Percentiles rank a stretch among this genome's conserved stretches.
These are phyloP conservation scores for Castanea mollissima DNA, from an alignment of 306 rosid genomes.

Conservation along the genomic window DNA sequence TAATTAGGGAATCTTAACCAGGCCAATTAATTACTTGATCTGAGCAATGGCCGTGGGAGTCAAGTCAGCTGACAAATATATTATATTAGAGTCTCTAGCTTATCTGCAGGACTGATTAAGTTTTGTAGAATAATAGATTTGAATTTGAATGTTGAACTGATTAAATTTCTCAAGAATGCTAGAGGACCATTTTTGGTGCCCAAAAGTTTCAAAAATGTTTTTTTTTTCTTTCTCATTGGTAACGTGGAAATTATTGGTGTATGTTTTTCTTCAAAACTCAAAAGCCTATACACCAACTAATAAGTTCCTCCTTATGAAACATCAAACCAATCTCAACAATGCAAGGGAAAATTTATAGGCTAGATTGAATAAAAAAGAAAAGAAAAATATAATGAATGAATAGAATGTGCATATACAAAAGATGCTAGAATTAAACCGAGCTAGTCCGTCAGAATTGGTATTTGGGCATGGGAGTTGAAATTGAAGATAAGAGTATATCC, in stretches of 20 bases:
- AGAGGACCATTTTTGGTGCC: background rate
- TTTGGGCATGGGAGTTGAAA: conserved; percentile 8
- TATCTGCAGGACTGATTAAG: background rate
- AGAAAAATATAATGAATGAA: background rate
- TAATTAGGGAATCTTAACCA: background rate
- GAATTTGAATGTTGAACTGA: background rate
- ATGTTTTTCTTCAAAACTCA: too few species aligned
- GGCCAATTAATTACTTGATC: background rate
- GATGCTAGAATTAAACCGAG: conserved; percentile 21
- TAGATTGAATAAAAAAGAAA: background rate
- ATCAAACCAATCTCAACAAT: background rate
- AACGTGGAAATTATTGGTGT: too few species aligned
- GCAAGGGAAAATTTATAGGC: background rate
- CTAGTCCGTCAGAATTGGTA: conserved; percentile 34
- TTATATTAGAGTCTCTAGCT: background rate
- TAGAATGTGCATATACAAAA: background rate
- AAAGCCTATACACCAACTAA: background rate
- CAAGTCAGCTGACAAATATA: background rate
- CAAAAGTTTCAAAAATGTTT: background rate
- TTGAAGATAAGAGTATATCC: conserved; percentile 28
- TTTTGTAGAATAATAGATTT: background rate
- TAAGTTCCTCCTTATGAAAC: background rate
- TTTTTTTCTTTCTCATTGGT: background rate
- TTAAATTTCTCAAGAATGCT: background rate
- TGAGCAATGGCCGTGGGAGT: background rate